phyloP scores from a whole-genome alignment of 768 basidiomycete genomes.

The Leucocoprinus birnbaumii region DNA sequence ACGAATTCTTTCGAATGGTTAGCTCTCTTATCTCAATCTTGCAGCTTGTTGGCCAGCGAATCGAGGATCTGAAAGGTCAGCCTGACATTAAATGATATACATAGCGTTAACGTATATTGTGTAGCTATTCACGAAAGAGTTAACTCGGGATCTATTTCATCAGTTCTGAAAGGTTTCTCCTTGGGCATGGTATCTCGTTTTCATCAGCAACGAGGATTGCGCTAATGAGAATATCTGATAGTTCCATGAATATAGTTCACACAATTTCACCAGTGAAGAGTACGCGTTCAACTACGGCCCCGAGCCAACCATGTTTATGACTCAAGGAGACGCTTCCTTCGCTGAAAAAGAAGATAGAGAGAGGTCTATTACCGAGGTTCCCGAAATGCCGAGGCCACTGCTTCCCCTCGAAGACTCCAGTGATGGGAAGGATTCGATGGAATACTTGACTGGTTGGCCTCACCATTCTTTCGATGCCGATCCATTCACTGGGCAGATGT shows the following conservation, averaged over 20 bases:
- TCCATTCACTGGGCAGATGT: not conserved
- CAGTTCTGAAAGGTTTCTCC: not conserved
- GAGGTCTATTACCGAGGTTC: not conserved
- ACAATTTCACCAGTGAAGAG: not conserved
- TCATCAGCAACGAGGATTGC: too few species aligned
- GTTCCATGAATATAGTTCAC: not conserved
- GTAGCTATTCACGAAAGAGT: too few species aligned
- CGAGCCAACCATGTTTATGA: constrained; percentile 1
- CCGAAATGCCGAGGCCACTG: constrained; percentile 3
- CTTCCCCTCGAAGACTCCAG: not conserved
- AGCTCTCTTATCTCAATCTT: constrained; percentile 9
- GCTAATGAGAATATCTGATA: not conserved
- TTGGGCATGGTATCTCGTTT: too few species aligned
- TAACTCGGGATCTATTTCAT: too few species aligned
- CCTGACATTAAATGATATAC: constrained; percentile 11
- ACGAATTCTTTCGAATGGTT: constrained; percentile 27
- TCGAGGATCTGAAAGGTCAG: too few species aligned
- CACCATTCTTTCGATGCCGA: constrained; percentile 3
- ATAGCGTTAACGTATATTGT: too few species aligned
- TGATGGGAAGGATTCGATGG: not conserved
- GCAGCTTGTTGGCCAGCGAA: too few species aligned
- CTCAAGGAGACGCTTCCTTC: not conserved
- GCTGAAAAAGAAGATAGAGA: constrained; percentile 3
- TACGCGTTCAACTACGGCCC: not conserved
- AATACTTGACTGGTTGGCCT: not conserved